These are phyloP conservation scores for Termitomyces sp. DNA, from an alignment of 768 basidiomycete genomes.

Conservation along the genomic window DNA sequence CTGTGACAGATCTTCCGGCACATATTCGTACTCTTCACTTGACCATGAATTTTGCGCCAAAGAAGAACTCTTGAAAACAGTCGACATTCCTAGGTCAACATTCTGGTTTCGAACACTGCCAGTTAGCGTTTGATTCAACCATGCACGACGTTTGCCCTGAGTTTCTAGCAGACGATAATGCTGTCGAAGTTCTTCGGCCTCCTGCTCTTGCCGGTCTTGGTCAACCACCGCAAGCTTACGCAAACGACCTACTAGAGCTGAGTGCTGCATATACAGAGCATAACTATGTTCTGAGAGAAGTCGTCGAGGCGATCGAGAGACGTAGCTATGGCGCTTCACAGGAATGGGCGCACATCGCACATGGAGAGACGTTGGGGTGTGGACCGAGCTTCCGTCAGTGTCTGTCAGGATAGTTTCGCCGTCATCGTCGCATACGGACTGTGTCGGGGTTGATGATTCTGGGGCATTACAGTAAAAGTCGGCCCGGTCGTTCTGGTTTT, in stretches of 20 bases:
- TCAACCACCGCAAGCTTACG: constrained; percentile 35
- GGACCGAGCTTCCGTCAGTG: constrained; percentile 45
- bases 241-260: constrained; percentile 29
- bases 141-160: constrained; percentile 58
- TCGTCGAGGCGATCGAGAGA: constrained; percentile 21
- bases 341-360: constrained; percentile 19
- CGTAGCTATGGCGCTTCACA: constrained; percentile 12
- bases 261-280: constrained; percentile 27
- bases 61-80: constrained; percentile 46
- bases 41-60: constrained; percentile 36
- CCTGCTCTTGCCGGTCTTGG: constrained; percentile 33
- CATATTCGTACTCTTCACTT: constrained; percentile 28
- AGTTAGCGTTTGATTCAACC: constrained; percentile 48
- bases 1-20: background rate
- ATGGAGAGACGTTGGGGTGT: constrained; percentile 35
- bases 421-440: constrained; percentile 35
- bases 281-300: constrained; percentile 26
- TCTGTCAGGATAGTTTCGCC: constrained; percentile 30
- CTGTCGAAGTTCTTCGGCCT: constrained; percentile 31
- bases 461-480: constrained; percentile 26
- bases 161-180: constrained; percentile 47
- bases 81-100: constrained; percentile 39
- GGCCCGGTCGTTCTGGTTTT: constrained; percentile 13
- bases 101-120: constrained; percentile 12
- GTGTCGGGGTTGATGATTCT: constrained; percentile 24